Conservation (phyloP, 2,329 filamentous ascomycete species). For the Geosmithia morbida region DNA sequence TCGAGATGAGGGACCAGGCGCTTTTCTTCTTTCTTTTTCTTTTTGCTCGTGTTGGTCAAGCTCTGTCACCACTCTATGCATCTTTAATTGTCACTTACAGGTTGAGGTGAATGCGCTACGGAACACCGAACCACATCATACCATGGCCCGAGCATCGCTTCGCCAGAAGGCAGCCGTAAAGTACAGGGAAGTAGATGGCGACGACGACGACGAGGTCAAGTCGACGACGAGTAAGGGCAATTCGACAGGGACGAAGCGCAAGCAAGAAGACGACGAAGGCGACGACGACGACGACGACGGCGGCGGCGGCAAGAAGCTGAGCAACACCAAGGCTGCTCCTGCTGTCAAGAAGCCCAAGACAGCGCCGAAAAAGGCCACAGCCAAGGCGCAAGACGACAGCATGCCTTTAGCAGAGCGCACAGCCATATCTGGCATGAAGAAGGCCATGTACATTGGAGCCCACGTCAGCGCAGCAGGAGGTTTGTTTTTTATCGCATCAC, state of each 20-base stretch:
- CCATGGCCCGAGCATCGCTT: slow-evolving; percentile 19
- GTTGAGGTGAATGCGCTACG: not conserved
- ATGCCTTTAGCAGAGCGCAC: slow-evolving; percentile 60
- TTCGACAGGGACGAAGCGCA: not conserved
- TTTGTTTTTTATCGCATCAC: slow-evolving; percentile 12
- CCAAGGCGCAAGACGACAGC: slow-evolving; percentile 19
- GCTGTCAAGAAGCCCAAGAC: slow-evolving; percentile 28
- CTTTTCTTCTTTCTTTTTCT: too few species aligned
- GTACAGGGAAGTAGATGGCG: slow-evolving; percentile 11
- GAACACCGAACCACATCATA: not conserved
- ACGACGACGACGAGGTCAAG: slow-evolving; percentile 4
- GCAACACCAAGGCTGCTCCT: not conserved
- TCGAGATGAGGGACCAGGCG: not conserved
- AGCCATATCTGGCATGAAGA: slow-evolving; percentile 44
- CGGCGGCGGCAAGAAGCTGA: too few species aligned
- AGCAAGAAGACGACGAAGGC: not conserved
- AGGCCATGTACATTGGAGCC: slow-evolving; percentile 70
- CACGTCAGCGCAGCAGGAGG: slow-evolving; percentile 86
- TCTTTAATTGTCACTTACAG: too few species aligned
- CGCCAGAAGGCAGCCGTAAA: slow-evolving; percentile 16
- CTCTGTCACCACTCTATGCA: too few species aligned
- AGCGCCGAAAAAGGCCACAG: slow-evolving; percentile 17
- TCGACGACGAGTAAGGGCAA: slow-evolving; percentile 1
- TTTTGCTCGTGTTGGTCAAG: too few species aligned
- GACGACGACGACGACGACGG: slow-evolving; percentile 3